Evolutionary conservation across 345 rosid species (phyloP).

Genomic region (Clarkia xantiana): DNA sequence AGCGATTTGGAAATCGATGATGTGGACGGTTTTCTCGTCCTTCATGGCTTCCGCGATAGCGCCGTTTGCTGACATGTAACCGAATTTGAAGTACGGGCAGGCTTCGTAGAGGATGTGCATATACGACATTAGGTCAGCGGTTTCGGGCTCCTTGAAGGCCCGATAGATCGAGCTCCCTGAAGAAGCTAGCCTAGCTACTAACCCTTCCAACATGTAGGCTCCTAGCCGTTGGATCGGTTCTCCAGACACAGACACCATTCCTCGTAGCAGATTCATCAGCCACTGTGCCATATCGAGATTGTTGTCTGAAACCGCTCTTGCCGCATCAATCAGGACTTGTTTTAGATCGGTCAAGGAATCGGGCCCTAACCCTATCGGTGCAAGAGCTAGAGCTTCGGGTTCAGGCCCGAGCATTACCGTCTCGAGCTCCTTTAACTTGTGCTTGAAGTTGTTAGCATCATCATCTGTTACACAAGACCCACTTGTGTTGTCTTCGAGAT

Average conservation of each 20-base stretch:
- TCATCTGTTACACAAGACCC: conserved; percentile 74
- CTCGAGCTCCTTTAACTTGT: conserved; percentile 71
- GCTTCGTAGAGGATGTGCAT: conserved; percentile 73
- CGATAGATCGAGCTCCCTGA: conserved; percentile 74
- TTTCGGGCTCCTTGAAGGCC: conserved; percentile 59
- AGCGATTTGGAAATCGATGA: conserved; percentile 75
- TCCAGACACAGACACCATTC: conserved; percentile 82
- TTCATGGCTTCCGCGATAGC: conserved; percentile 97
- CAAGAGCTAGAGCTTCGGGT: conserved; percentile 16
- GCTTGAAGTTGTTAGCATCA: conserved; percentile 40
- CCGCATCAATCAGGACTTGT: conserved; percentile 51
- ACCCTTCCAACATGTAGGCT: conserved; percentile 88
- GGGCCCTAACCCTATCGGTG: not conserved
- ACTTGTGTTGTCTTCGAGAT: conserved; percentile 9
- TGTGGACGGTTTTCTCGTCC: conserved; percentile 65
- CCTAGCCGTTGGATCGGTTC: conserved; percentile 94
- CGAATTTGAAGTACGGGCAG: conserved; percentile 86
- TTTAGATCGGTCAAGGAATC: conserved; percentile 38
- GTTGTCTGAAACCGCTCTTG: conserved; percentile 67
- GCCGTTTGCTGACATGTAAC: conserved; percentile 93
- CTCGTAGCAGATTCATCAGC: conserved; percentile 52
- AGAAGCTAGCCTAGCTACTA: conserved; percentile 68
- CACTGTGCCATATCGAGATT: conserved; percentile 50
- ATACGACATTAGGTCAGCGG: conserved; percentile 55
- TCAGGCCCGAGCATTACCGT: conserved; percentile 82